These are phyloP conservation scores for Eremothecium sinecaudum DNA, from an alignment of 1,139 yeast genomes.

Conservation along the genomic window DNA sequence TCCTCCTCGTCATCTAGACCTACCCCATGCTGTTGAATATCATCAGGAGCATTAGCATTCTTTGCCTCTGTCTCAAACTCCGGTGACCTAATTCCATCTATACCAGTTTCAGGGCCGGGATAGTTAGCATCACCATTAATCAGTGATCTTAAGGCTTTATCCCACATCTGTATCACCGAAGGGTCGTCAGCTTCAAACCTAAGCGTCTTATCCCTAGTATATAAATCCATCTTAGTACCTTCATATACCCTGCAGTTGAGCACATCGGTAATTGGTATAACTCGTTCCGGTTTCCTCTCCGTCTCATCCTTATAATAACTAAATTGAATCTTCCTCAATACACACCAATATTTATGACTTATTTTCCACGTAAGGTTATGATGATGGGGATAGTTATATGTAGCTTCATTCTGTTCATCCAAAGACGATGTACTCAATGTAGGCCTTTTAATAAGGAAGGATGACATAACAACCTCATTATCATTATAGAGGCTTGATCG, in stretches of 20 bases:
- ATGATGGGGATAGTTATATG: background rate
- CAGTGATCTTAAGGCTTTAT: constrained; percentile 4
- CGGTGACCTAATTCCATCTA: background rate
- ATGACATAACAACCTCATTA: constrained; percentile 13
- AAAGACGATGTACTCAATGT: constrained; percentile 5
- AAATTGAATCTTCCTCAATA: constrained; percentile 45
- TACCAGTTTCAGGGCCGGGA: background rate
- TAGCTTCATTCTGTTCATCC: constrained; percentile 1
- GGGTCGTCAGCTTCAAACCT: constrained; percentile 12
- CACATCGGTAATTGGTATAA: constrained; percentile 35
- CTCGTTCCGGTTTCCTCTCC: constrained; percentile 48
- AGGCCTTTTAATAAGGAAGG: constrained; percentile 12
- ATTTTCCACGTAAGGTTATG: constrained; percentile 2
- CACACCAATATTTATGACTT: constrained; percentile 39
- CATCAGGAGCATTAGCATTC: background rate
- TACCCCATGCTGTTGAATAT: constrained; percentile 5
- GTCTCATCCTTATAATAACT: constrained; percentile 49
- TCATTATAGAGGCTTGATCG: constrained; percentile 4
- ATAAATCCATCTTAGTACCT: constrained; percentile 12
- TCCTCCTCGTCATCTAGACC: constrained; percentile 8
- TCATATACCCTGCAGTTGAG: constrained; percentile 22
- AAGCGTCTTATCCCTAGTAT: constrained; percentile 16
- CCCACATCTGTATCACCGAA: constrained; percentile 12
- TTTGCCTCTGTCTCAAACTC: background rate
- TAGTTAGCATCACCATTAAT: constrained; percentile 2